Base-by-base conservation (phyloP, 129 eudicot genomes). In the Oenanthe sinensis region DNA sequence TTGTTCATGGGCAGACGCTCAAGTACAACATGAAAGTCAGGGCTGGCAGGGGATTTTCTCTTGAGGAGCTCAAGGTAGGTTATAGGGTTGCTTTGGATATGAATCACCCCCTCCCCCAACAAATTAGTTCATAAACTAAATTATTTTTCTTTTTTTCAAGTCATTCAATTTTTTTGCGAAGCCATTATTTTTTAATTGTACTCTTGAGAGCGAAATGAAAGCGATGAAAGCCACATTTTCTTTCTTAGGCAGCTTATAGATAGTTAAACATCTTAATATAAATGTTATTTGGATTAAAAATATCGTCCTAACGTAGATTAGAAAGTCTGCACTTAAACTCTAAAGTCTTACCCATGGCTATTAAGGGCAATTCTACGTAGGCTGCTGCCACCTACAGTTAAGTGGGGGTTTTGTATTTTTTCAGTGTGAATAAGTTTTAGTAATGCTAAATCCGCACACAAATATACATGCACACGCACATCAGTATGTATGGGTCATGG, bases 21-120 rank as follows among this genome's bases (percentile, higher is more conserved):
- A 92, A 92, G 76, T 92, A 92, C 86, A 92, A 92, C 86, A 92
- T 89, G 97, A 92, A 92, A 77, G 84, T 90, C 33, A 86, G 96
- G 70, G 97, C 90, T 82, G 96, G 96, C 3, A 83, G 86, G n/a
- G 97, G 97, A 33, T 92, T 92, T 65, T 89, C 97, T 54, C 90
- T 89, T 47, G 97, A 89, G 81, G 97, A 91, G 77, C 88, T 91
- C 50, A 84, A 86, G 90, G 97, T 91, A 13, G 36, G 82, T 17
- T 80, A n/a, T 14, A n/a, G 19, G 9, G 19, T 24, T 11, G 8
- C 49, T 71, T 71, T 14, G 0, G 0, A 36, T 69, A 33, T 33
- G 36, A 33, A 33, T 33, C 36, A 33, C 36, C 36, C 36, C 36
- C 20, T 17, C 42, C 22, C 26, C 6, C n/a, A 0, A 36, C 37